A percentile compares a stretch with the other conserved stretches of the same genome.
Conservation (phyloP, 805 yeast genomes). For the Myxozyma geophila region DNA sequence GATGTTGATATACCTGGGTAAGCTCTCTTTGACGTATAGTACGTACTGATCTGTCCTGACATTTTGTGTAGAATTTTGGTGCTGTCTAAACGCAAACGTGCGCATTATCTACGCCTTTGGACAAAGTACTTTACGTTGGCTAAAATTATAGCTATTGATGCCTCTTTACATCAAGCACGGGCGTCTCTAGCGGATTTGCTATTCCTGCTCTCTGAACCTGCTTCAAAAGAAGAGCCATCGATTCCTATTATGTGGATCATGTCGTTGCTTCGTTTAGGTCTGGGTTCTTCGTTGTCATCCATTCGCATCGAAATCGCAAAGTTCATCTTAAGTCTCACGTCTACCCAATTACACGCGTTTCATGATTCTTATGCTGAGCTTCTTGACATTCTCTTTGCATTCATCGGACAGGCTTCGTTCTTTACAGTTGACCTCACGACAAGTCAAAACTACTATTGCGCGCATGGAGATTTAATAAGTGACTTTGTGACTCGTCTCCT, state of each 20-base stretch:
- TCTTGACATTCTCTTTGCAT: slow-evolving; percentile 10
- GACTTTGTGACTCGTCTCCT: slow-evolving; percentile 27
- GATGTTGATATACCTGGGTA: slow-evolving; percentile 23
- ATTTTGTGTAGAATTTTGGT: slow-evolving; percentile 8
- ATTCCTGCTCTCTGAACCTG: slow-evolving; percentile 5
- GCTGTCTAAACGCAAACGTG: not conserved
- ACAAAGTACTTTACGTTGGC: slow-evolving; percentile 70
- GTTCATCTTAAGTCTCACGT: slow-evolving; percentile 9
- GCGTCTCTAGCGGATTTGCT: slow-evolving; percentile 13
- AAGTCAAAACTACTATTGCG: slow-evolving; percentile 15
- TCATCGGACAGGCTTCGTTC: slow-evolving; percentile 22
- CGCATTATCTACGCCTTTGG: slow-evolving; percentile 60
- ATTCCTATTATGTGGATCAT: slow-evolving; percentile 24
- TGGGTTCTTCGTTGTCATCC: slow-evolving; percentile 22
- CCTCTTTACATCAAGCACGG: slow-evolving; percentile 77
- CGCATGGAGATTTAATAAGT: slow-evolving; percentile 42
- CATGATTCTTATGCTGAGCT: slow-evolving; percentile 5
- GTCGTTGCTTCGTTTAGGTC: slow-evolving; percentile 18
- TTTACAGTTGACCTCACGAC: slow-evolving; percentile 5
- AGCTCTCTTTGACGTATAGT: not conserved
- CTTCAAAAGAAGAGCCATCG: not conserved
- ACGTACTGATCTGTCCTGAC: not conserved
- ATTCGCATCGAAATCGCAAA: slow-evolving; percentile 26
- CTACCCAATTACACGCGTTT: not conserved
- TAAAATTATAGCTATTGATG: slow-evolving; percentile 81